Evolutionary conservation across 192 early-diverging fungal species (phyloP), one percentile per base, ranked within the genome.

Genomic region (Geranomyces michiganensis): DNA sequence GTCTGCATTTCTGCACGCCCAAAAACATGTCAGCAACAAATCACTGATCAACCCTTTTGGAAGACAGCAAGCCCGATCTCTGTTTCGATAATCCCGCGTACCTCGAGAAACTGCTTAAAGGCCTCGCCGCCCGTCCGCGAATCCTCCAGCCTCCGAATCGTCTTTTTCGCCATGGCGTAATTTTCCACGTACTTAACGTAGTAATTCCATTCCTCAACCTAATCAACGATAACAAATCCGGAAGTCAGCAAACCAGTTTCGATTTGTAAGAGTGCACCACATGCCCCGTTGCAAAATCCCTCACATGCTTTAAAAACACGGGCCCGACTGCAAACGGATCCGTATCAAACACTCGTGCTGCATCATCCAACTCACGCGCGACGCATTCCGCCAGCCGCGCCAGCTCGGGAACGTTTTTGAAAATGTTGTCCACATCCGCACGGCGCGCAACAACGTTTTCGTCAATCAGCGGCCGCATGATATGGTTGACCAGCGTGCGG

Each of bases 171-270:
- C 63, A 41, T 48, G 21, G 63, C 32, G 41, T 68, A 72, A 8
- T 67, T 72, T 46, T 72, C 71, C 24, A 72, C 71, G 56, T 72
- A 72, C 48, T 72, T 66, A 41, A 67, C 56, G 47, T 72, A 72
- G 3, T 58, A 27, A 27, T 67, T 72, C 71, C 71, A 72, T 53
- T 72, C 71, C 36, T 72, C 71, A 4, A 72, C 71, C 59, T 71
- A 5, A 41, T 41, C 36, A 41, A n/a, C n/a, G n/a, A 19, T 47
- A 47, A 47, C 46, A 19, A 19, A 47, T 10, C 10, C 12, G 46
- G 46, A 47, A 14, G 46, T 47, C 46, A 47, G 46, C 19, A 47
- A 10, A 10, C n/a, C n/a, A n/a, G n/a, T n/a, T n/a, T n/a, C n/a
- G n/a, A n/a, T n/a, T n/a, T n/a, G n/a, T n/a, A n/a, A n/a, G n/a